Evolutionary conservation across 1,139 yeast species (phyloP).

Genomic region (Tardiomyces digboiensis): DNA sequence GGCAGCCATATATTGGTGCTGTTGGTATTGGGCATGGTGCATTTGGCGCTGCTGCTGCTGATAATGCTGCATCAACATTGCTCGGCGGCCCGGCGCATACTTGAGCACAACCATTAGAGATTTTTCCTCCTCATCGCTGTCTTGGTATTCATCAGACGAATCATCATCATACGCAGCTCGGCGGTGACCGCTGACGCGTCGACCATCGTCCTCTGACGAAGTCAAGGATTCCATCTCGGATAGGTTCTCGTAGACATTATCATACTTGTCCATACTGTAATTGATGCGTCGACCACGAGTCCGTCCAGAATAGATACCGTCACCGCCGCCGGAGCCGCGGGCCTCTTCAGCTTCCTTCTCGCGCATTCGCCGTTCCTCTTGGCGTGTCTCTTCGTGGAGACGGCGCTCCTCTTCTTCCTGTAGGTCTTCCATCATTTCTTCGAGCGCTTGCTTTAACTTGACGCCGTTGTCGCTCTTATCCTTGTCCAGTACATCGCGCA

Average conservation of each 20-base stretch:
- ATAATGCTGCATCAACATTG: background rate
- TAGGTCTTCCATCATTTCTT: background rate
- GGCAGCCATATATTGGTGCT: background rate
- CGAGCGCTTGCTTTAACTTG: background rate
- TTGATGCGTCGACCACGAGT: slow-evolving; percentile 29
- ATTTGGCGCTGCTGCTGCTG: slow-evolving; percentile 17
- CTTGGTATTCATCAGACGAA: background rate
- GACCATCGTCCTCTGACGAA: slow-evolving; percentile 2
- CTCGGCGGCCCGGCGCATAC: background rate
- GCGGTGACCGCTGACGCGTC: background rate
- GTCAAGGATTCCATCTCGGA: slow-evolving; percentile 10
- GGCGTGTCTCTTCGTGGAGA: slow-evolving; percentile 1
- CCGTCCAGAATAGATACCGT: slow-evolving; percentile 25
- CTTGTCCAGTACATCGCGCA: background rate
- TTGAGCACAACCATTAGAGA: background rate
- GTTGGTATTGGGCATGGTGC: slow-evolving; percentile 12
- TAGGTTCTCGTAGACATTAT: slow-evolving; percentile 5
- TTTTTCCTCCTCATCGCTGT: background rate
- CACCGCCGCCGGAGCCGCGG: slow-evolving; percentile 18
- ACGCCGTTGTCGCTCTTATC: background rate
- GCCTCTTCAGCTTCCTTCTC: slow-evolving; percentile 16
- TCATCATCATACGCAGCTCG: background rate
- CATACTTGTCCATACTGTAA: slow-evolving; percentile 19
- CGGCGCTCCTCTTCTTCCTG: background rate
- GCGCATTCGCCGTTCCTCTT: slow-evolving; percentile 15